A percentile compares a stretch with the other conserved stretches of the same genome.
These are phyloP conservation scores for Aspergillus campestris DNA, from an alignment of 495 filamentous ascomycete species.

Conservation along the genomic window DNA sequence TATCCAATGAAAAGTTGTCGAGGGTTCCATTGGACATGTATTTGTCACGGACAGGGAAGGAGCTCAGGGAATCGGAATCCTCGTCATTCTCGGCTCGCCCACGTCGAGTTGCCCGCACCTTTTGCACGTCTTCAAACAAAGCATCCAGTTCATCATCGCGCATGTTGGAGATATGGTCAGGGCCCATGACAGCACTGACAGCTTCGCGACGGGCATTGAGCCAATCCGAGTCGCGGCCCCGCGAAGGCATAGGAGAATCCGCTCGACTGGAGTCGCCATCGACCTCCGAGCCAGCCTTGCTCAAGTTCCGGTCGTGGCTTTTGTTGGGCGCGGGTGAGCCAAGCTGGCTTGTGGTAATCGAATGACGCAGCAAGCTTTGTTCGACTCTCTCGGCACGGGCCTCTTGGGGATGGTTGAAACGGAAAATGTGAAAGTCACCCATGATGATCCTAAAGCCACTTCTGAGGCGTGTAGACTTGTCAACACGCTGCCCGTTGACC, in stretches of 20 bases:
- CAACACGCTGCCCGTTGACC: slow-evolving; percentile 89
- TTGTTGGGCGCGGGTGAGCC: slow-evolving; percentile 60
- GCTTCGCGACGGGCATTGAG: slow-evolving; percentile 90
- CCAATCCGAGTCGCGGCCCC: slow-evolving; percentile 85
- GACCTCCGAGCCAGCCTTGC: slow-evolving; percentile 62
- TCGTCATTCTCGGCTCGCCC: slow-evolving; percentile 67
- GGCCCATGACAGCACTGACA: slow-evolving; percentile 79
- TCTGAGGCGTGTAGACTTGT: slow-evolving; percentile 71
- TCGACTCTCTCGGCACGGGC: slow-evolving; percentile 88
- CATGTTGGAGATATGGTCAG: slow-evolving; percentile 78
- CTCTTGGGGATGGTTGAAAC: slow-evolving; percentile 97
- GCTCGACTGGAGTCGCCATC: slow-evolving; percentile 64
- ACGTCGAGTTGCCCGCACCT: slow-evolving; percentile 72
- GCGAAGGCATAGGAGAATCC: slow-evolving; percentile 68
- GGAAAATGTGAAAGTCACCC: slow-evolving; percentile 97
- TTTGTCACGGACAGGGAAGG: slow-evolving; percentile 85
- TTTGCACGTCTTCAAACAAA: slow-evolving; percentile 92
- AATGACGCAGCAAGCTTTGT: slow-evolving; percentile 80
- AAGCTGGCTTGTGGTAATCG: slow-evolving; percentile 73
- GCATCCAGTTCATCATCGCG: slow-evolving; percentile 91
- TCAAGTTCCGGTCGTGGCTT: slow-evolving; percentile 68
- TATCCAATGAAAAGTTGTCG: slow-evolving; percentile 95
- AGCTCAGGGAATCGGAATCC: slow-evolving; percentile 81
- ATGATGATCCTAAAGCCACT: slow-evolving; percentile 94
- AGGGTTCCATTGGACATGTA: slow-evolving; percentile 93